These are phyloP conservation scores for Lasiosphaeria hispida DNA, from an alignment of 495 filamentous ascomycete species.

Conservation along the genomic window DNA sequence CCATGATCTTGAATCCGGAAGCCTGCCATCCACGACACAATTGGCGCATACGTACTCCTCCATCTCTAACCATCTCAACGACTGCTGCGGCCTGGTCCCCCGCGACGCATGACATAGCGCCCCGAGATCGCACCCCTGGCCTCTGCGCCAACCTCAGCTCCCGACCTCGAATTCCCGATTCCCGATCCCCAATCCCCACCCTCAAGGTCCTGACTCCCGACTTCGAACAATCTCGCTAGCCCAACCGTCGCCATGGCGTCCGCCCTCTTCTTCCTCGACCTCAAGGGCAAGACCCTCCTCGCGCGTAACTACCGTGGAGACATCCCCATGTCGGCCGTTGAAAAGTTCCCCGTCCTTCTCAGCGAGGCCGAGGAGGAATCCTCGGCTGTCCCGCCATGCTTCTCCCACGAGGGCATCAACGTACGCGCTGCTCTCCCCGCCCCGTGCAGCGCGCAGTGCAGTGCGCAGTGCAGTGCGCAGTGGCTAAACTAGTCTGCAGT, in stretches of 20 bases:
- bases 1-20: no score
- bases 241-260: conserved; percentile 74
- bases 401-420: conserved; percentile 98
- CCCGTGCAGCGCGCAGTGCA: not conserved
- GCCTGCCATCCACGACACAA: not conserved
- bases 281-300: conserved; percentile 99
- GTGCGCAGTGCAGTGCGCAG: no score
- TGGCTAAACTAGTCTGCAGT: conserved; percentile 50
- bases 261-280: conserved; percentile 96
- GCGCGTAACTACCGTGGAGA: conserved; percentile 98
- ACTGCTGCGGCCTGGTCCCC: no score
- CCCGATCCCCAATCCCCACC: conserved; percentile 5
- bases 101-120: conserved; percentile 12
- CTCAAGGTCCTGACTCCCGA: not conserved
- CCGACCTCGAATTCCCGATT: not conserved
- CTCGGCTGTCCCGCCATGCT: conserved; percentile 95
- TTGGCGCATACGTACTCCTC: not conserved
- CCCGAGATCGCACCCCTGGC: not conserved
- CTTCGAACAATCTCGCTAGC: conserved; percentile 9
- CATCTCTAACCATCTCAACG: not conserved
- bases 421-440: conserved; percentile 47
- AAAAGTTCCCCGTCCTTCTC: conserved; percentile 95
- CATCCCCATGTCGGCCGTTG: conserved; percentile 98
- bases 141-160: no score
- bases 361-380: conserved; percentile 99